phyloP scores from a whole-genome alignment of 2,329 filamentous ascomycete species.

The Fusarium pseudocircinatum region DNA sequence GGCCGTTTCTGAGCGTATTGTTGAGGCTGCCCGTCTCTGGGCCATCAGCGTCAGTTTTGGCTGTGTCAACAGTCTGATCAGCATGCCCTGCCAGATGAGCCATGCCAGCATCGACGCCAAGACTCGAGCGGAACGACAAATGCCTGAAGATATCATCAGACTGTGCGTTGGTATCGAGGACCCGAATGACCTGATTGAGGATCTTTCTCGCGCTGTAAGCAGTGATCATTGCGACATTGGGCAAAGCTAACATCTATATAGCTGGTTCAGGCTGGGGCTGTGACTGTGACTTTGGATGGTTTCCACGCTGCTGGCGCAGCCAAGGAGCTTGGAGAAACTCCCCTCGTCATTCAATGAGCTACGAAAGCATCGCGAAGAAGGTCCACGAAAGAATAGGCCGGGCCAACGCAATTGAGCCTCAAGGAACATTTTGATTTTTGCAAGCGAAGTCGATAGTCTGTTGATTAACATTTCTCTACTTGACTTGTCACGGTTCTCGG shows the following conservation, averaged over 20 bases:
- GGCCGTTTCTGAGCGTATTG: constrained; percentile 85
- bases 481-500: neutral
- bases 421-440: constrained; percentile 24
- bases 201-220: constrained; percentile 89
- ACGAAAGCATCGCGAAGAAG: neutral
- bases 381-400: neutral
- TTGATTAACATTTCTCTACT: constrained; percentile 8
- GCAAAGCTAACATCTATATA: constrained; percentile 50
- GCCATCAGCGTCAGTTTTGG: constrained; percentile 97
- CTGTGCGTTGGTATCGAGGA: constrained; percentile 98
- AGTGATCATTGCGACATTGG: neutral
- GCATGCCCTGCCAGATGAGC: constrained; percentile 99
- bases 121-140: constrained; percentile 85
- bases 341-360: constrained; percentile 36
- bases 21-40: constrained; percentile 91
- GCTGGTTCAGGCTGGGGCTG: constrained; percentile 94
- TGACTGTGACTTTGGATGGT: constrained; percentile 84
- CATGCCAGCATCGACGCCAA: constrained; percentile 98
- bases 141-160: constrained; percentile 97
- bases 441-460: constrained; percentile 29
- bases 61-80: constrained; percentile 97
- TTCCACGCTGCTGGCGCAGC: constrained; percentile 70
- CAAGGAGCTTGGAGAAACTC: constrained; percentile 47
- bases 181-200: constrained; percentile 88
- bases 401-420: neutral